Base-by-base conservation (phyloP, 139 green algal genomes). In the Spirogloea muscicola region DNA sequence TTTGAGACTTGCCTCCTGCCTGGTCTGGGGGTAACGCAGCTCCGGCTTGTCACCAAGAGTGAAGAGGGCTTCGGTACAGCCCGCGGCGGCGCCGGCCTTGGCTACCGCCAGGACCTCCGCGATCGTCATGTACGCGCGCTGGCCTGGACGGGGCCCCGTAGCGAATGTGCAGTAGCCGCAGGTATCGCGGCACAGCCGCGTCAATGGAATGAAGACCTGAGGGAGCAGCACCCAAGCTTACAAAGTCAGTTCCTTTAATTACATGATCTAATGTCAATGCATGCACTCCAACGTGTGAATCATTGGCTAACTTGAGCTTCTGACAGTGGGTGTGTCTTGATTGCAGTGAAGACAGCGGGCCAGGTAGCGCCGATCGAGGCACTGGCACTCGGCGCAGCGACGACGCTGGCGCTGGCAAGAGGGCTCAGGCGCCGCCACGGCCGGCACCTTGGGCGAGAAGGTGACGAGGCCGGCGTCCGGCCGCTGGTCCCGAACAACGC, bases 131-230 rank as follows among this genome's bases (percentile, higher is more conserved):
- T 84, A 96, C 0, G 64, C 74, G 0, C 85, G 79, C 6, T 76
- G 44, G 1, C 85, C 85, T 2, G 79, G 65, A 1, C 25, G n/a
- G n/a, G 76, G 77, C 5, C 25, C 34, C 62, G 80, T 77, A 5
- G 88, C 90, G 80, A 96, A 96, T 0, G 91, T 94, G 84, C 91
- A 96, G 84, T 96, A 96, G 21, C 81, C 89, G 69, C 91, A 95
- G 0, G 76, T 49, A 65, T 94, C 86, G 1, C 91, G 77, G 76
- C 90, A 93, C 38, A 91, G 65, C 3, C 86, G 72, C 0, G 90
- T 96, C 16, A 96, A 58, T 0, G 91, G 91, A 9, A 96, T 81
- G 79, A 96, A 96, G 2, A 96, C 91, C n/a, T n/a, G n/a, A n/a
- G n/a, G n/a, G n/a, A n/a, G n/a, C n/a, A n/a, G n/a, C n/a, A n/a